Percentiles rank a stretch among this genome's conserved stretches.
Conservation (phyloP, 176 grass and related monocot species). For the Carex littledalei region DNA sequence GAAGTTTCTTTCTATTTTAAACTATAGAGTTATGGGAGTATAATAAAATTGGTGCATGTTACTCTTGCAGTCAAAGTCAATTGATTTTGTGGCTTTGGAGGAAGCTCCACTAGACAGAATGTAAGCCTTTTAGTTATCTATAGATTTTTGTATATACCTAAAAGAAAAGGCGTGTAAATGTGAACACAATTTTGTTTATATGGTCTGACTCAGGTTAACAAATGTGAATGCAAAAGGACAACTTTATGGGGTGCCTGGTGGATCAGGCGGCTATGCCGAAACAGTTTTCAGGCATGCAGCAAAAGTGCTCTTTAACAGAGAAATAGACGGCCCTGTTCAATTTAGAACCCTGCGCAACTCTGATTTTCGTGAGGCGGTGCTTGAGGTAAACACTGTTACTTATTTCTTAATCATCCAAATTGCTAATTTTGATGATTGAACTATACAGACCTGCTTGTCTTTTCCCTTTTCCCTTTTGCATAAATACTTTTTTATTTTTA, state of each 20-base stretch:
- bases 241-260: slow-evolving; percentile 86
- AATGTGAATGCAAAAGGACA: slow-evolving; percentile 76
- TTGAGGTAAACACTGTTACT: slow-evolving; percentile 41
- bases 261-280: slow-evolving; percentile 92
- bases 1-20: not conserved
- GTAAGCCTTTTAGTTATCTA: slow-evolving; percentile 40
- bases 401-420: not conserved
- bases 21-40: not conserved
- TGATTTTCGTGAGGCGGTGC: slow-evolving; percentile 68
- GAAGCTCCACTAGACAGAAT: slow-evolving; percentile 72
- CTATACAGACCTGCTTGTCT: not conserved
- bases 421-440: not conserved
- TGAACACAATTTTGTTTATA: not conserved
- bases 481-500: not conserved
- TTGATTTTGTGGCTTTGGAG: slow-evolving; percentile 73
- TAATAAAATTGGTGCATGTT: slow-evolving; percentile 27
- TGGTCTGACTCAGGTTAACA: slow-evolving; percentile 54
- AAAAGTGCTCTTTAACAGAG: slow-evolving; percentile 52
- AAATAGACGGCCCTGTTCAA: slow-evolving; percentile 58
- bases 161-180: not conserved
- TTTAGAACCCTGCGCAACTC: slow-evolving; percentile 77
- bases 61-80: slow-evolving; percentile 64
- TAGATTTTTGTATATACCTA: slow-evolving; percentile 17
- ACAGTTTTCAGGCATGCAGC: slow-evolving; percentile 76
- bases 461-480: slow-evolving; percentile 1